Percentiles rank a stretch among this genome's conserved stretches.
Conservation (phyloP, 768 basidiomycete genomes). For the Mycena rosella region DNA sequence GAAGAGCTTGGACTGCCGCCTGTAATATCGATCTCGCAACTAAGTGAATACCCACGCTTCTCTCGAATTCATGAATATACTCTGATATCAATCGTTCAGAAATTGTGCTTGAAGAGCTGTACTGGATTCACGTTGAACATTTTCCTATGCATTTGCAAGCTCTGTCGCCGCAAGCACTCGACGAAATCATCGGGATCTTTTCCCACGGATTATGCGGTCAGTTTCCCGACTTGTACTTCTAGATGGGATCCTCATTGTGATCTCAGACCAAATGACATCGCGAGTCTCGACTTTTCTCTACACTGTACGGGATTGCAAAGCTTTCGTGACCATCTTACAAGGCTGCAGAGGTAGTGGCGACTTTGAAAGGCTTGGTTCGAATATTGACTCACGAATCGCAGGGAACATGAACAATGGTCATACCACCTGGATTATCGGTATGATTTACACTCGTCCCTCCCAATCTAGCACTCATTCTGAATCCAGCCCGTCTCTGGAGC, state of each 20-base stretch:
- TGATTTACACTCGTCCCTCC: conserved; percentile 11
- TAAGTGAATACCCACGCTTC: conserved; percentile 54
- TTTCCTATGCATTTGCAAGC: conserved; percentile 67
- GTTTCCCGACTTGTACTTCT: conserved; percentile 28
- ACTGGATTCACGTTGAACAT: conserved; percentile 74
- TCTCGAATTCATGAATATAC: background rate
- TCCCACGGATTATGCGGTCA: conserved; percentile 68
- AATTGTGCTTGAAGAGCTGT: conserved; percentile 60
- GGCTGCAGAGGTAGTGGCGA: conserved; percentile 49
- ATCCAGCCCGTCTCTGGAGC: conserved; percentile 61
- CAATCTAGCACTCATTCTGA: conserved; percentile 1
- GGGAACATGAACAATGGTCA: conserved; percentile 57
- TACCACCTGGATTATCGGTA: conserved; percentile 59
- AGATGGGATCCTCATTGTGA: background rate
- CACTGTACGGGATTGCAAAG: conserved; percentile 55
- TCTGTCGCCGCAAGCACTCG: conserved; percentile 50
- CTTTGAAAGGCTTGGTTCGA: no score
- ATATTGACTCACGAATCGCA: background rate
- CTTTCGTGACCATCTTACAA: conserved; percentile 61
- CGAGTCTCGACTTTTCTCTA: conserved; percentile 70
- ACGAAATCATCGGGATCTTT: conserved; percentile 64
- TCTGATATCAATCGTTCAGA: conserved; percentile 47
- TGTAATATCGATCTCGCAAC: conserved; percentile 63
- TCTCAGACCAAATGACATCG: conserved; percentile 73
- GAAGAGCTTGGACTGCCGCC: conserved; percentile 56